Evolutionary conservation across 169 alveolate species (phyloP), one percentile per base, ranked within the genome.

Genomic region (Fabrea salina): DNA sequence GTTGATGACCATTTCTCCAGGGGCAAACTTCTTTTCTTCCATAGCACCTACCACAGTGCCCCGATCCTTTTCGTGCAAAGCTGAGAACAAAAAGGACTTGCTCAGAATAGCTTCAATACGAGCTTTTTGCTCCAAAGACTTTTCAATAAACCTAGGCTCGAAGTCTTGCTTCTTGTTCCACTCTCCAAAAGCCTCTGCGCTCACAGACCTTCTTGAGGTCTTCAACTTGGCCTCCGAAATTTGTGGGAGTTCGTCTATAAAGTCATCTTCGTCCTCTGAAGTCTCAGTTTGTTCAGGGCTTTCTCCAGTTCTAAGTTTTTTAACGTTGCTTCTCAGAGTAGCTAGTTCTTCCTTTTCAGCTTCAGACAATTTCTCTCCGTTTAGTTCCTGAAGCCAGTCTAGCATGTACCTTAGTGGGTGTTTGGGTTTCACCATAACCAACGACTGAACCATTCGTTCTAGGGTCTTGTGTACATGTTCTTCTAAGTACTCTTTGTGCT

Each of bases 141-240:
- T 96, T 47, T 85, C 83, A 47, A 95, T 83, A 40, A 93, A 94
- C 16, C 95, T 96, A 3, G 98, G 95, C 49, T 80, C 85, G 81
- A 94, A 97, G 33, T 92, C 95, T 82, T 87, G 94, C 81, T 92
- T 93, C 75, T 95, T 93, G 72, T 97, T 95, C 96, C 97, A 94
- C 32, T 86, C 84, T 19, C 98, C 99, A 83, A 93, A 95, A 5
- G 97, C 99, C 87, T 97, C 99, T 4, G 98, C 97, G 39, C 96
- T 82, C 57, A 95, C 97, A 54, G 96, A 89, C 41, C 92, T 90
- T 61, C 74, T 61, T 11, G 39, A 95, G 33, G 40, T 37, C 27
- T 13, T 16, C 67, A 13, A 11, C 19, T 68, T 68, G 7, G 7
- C 40, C 8, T 19, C 44, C 8, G n/a, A 16, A 30, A 22, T 27